Conservation (phyloP, 2,329 filamentous ascomycete species). For the Madurella fahalii region DNA sequence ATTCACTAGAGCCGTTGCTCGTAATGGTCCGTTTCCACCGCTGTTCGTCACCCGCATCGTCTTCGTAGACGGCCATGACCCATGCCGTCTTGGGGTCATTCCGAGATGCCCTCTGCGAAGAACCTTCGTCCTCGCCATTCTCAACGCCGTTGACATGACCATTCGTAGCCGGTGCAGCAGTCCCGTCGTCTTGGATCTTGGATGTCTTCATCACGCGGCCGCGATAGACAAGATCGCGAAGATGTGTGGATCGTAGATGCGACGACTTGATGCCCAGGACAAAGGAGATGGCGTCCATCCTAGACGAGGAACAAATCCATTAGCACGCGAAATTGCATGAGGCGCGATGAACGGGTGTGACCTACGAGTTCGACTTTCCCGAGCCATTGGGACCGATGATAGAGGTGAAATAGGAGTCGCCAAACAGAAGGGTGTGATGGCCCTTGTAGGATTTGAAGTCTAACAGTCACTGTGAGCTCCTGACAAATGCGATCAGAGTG, state of each 20-base stretch:
- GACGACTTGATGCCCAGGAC: slow-evolving; percentile 98
- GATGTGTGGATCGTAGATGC: slow-evolving; percentile 89
- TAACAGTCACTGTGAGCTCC: slow-evolving; percentile 34
- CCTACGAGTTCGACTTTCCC: slow-evolving; percentile 95
- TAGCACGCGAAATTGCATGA: slow-evolving; percentile 8
- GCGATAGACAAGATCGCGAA: slow-evolving; percentile 93
- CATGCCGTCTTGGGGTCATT: slow-evolving; percentile 90
- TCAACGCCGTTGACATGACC: slow-evolving; percentile 59
- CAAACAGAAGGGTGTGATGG: slow-evolving; percentile 89
- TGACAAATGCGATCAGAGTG: background rate
- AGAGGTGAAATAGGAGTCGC: slow-evolving; percentile 97
- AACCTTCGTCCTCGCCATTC: slow-evolving; percentile 55
- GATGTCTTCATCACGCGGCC: slow-evolving; percentile 89
- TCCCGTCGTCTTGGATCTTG: slow-evolving; percentile 87
- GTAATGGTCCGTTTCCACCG: slow-evolving; percentile 96
- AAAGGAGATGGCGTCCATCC: slow-evolving; percentile 99
- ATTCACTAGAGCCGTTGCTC: slow-evolving; percentile 82
- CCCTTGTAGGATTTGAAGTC: slow-evolving; percentile 99
- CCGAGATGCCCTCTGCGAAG: slow-evolving; percentile 60
- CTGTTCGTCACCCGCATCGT: slow-evolving; percentile 92
- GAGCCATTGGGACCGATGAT: slow-evolving; percentile 99
- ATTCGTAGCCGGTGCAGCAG: slow-evolving; percentile 58
- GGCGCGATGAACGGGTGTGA: background rate
- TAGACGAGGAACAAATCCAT: slow-evolving; percentile 37
- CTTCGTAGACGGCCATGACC: slow-evolving; percentile 99